Evolutionary conservation across 2,329 filamentous ascomycete species (phyloP).

Genomic region (Apiospora hydei): DNA sequence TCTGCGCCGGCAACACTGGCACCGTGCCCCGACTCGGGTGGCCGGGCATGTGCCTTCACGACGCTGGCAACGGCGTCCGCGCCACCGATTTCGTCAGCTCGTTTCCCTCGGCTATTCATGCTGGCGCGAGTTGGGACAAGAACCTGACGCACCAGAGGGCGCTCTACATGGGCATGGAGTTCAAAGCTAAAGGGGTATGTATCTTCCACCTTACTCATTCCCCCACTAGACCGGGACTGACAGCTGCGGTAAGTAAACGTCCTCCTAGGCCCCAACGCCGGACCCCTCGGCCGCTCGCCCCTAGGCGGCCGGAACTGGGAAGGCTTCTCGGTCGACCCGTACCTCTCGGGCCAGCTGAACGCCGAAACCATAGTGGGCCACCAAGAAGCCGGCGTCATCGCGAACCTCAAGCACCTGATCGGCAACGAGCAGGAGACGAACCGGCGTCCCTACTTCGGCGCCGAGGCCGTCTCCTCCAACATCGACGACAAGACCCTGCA

Average conservation of each 20-base stretch:
- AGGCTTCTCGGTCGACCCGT: conserved; percentile 69
- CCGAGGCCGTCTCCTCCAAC: conserved; percentile 65
- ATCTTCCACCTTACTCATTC: too few species aligned
- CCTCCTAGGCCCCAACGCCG: conserved; percentile 71
- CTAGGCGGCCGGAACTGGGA: conserved; percentile 77
- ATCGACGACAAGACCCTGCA: conserved; percentile 71
- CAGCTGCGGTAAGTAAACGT: conserved; percentile 53
- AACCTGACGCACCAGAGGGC: conserved; percentile 60
- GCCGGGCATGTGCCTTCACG: conserved; percentile 57
- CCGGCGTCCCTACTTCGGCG: conserved; percentile 50
- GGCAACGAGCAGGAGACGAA: conserved; percentile 68
- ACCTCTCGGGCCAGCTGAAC: conserved; percentile 73
- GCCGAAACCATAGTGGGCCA: conserved; percentile 78
- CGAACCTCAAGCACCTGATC: conserved; percentile 73
- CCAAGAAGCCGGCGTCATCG: conserved; percentile 80
- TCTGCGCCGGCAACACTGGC: conserved; percentile 57
- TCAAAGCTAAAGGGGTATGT: conserved; percentile 57
- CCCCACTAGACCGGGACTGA: conserved; percentile 22
- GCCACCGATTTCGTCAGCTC: conserved; percentile 57
- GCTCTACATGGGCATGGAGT: conserved; percentile 62
- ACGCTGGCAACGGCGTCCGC: conserved; percentile 57
- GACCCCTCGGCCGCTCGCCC: conserved; percentile 71
- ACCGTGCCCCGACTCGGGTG: conserved; percentile 53
- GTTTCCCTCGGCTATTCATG: conserved; percentile 56
- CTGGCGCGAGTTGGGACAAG: conserved; percentile 61